Base-by-base conservation (phyloP, 139 green algal species). In the Volvox reticuliferus region DNA sequence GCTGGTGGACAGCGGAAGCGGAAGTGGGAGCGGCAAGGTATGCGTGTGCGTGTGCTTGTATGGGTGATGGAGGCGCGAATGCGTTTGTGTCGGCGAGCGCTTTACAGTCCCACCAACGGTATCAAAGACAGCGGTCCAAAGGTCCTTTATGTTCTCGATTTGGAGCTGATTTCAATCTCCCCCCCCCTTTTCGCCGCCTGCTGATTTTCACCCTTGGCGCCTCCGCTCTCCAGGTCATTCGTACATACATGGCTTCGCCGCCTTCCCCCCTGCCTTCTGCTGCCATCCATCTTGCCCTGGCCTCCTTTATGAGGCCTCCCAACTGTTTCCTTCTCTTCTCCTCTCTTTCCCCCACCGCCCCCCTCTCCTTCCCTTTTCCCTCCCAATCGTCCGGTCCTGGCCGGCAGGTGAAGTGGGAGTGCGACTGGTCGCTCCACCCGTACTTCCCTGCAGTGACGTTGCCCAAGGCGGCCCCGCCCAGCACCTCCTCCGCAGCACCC, bases 391-490 rank as follows among this genome's bases (percentile, higher is more conserved):
- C n/a, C 21, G 65, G 21, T 2, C 21, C 12, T 73, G 65, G 65
- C 24, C 32, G 28, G 26, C n/a, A 89, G 85, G 37, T 89, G 20
- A 79, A 26, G 0, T 61, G 33, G 85, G 21, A 62, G 0, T 69
- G 36, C 68, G 85, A 89, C 28, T 89, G 71, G 69, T 33, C 69
- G 19, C 37, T 32, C 21, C 85, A 89, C 85, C 69, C 85, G n/a
- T 89, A 89, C 85, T 89, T 89, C 85, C 85, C 85, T 2, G 71
- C 44, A 0, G 26, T 89, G 33, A 28, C 71, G 18, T 37, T 89
- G 71, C 85, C 69, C n/a, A 89, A 82, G 85, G 1, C 85, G n/a
- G 26, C 36, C 18, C 36, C 68, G 14, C 1, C 71, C 71, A 36
- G 26, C 71, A 30, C 71, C 71, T 9, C 71, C 24, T 35, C 71